Conservation (phyloP, 2,329 filamentous ascomycete genomes). For the Sporothrix euskadiensis region DNA sequence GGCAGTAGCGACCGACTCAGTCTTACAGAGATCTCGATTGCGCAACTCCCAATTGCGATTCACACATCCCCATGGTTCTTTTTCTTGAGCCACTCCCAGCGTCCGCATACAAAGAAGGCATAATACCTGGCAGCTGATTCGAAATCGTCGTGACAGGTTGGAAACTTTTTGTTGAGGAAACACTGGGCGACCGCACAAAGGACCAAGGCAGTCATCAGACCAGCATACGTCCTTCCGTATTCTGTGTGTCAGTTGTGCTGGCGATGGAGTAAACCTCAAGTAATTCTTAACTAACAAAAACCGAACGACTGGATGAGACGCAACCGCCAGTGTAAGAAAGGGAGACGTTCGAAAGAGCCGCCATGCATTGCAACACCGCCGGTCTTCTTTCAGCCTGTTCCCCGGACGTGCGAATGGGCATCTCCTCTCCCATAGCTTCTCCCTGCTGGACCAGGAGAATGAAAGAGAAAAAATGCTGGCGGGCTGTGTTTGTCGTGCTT, state of each 20-base stretch:
- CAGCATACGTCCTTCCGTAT: neutral
- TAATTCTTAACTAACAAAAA: constrained; percentile 33
- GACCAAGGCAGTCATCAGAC: constrained; percentile 10
- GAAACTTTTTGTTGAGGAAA: neutral
- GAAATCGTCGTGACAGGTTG: neutral
- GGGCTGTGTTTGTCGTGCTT: neutral
- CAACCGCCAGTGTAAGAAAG: constrained; percentile 13
- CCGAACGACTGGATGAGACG: constrained; percentile 30
- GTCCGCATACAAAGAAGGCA: constrained; percentile 8
- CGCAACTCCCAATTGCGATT: neutral
- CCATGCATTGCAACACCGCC: constrained; percentile 18
- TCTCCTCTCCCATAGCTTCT: too few species aligned
- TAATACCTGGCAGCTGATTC: constrained; percentile 16
- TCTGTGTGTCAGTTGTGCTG: constrained; percentile 1
- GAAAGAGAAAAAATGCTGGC: neutral
- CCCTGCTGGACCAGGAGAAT: neutral
- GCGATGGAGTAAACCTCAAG: constrained; percentile 30
- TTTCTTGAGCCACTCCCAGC: neutral
- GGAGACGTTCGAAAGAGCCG: constrained; percentile 4
- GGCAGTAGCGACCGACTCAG: neutral
- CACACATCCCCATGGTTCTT: neutral
- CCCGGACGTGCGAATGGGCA: neutral
- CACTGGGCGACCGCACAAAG: neutral
- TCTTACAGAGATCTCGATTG: constrained; percentile 3
- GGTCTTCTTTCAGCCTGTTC: constrained; percentile 11